Evolutionary conservation across 2,329 filamentous ascomycete genomes (phyloP).

Genomic region (Epichloe sylvatica): DNA sequence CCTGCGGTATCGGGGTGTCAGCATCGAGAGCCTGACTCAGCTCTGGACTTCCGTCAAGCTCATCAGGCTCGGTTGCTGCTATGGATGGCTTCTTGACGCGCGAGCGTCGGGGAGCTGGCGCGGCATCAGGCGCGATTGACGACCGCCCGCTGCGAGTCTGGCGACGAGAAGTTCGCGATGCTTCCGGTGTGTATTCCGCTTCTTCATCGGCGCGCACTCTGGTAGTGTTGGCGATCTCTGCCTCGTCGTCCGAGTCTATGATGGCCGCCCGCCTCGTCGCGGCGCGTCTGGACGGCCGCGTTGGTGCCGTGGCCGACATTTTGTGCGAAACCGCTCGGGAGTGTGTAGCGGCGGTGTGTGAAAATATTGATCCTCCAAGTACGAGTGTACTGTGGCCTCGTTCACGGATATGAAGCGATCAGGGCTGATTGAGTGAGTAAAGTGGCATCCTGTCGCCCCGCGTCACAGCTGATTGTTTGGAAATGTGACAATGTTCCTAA

Average conservation of each 20-base stretch:
- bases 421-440: constrained; percentile 1
- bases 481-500: constrained; percentile 26
- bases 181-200: constrained; percentile 69
- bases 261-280: constrained; percentile 56
- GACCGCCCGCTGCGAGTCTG: constrained; percentile 27
- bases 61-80: constrained; percentile 12
- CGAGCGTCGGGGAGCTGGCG: constrained; percentile 28
- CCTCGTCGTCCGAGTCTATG: constrained; percentile 69
- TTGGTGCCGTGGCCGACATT: constrained; percentile 20
- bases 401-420: background rate
- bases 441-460: constrained; percentile 9
- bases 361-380: background rate
- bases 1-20: constrained; percentile 19
- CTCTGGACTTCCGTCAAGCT: background rate
- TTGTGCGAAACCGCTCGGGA: background rate
- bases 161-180: constrained; percentile 42
- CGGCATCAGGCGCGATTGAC: constrained; percentile 31
- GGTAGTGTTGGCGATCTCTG: constrained; percentile 41
- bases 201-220: constrained; percentile 45
- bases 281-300: constrained; percentile 27
- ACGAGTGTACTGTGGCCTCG: background rate
- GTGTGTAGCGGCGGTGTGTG: background rate
- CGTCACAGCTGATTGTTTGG: constrained; percentile 20
- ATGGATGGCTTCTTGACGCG: constrained; percentile 25
- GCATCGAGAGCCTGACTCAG: constrained; percentile 23